Evolutionary conservation across 805 yeast genomes (phyloP), one percentile per base, ranked within the genome.

Genomic region (Scheffersomyces lignosus): DNA sequence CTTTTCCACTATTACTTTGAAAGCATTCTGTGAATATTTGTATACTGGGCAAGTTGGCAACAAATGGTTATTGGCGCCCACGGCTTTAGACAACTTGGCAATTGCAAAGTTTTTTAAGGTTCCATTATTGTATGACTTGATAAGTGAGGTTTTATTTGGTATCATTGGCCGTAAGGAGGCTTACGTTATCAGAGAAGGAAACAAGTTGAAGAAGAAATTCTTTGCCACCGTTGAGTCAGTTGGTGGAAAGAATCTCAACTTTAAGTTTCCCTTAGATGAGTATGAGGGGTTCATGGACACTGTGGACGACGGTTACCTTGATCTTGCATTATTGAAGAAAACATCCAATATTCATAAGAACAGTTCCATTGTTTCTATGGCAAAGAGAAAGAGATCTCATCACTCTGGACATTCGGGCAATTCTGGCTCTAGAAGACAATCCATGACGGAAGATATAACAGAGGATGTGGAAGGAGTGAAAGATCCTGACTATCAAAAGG

Each of bases 41-140:
- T 83, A 81, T 50, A 85, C 90, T 4, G 95, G 93, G 1, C 89
- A 84, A 56, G 77, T 86, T 15, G 87, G 87, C 17, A 78, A 81
- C 36, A 81, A 76, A 48, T 84, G 91, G 91, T 60, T 71, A n/a
- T 59, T 85, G 27, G 66, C 76, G 1, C 91, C 93, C 0, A 80
- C 85, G 0, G 75, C 84, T 0, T 66, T 83, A 27, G 88, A 83
- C 45, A 70, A 80, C 31, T 64, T 84, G 45, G 56, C 80, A 23
- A 69, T 81, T 50, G 72, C 90, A 2, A 81, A 81, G 47, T 70
- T 77, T 41, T 83, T 80, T 51, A 82, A 81, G 42, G 70, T 85
- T 16, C 90, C 91, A 2, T 60, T 85, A 34, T 62, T 86, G 18
- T 82, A 81, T 54, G 88, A 83, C 49, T 66, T 84, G 50, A 76